These are phyloP conservation scores for Ophiostoma sp. DNA, from an alignment of 2,329 filamentous ascomycete genomes.

Conservation along the genomic window DNA sequence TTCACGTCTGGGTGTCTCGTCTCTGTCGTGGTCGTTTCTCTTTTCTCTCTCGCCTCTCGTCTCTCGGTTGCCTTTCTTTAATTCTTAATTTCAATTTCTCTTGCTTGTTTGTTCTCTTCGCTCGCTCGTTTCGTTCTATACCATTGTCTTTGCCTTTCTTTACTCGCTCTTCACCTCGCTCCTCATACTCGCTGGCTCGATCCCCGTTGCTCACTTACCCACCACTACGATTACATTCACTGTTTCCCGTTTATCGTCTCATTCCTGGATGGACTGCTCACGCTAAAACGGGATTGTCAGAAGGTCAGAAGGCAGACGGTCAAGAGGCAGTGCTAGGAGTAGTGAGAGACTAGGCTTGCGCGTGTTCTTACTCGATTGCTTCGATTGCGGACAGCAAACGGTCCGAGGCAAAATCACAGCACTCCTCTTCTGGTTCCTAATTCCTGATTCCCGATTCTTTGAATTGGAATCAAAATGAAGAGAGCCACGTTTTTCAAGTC, in stretches of 20 bases:
- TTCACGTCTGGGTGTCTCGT: not conserved
- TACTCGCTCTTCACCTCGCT: not conserved
- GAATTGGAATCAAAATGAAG: conserved; percentile 16
- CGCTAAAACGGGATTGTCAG: not conserved
- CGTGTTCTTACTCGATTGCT: too few species aligned
- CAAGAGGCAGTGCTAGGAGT: not conserved
- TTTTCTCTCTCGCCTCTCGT: not conserved
- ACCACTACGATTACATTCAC: not conserved
- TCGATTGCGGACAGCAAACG: too few species aligned
- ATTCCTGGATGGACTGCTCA: not conserved
- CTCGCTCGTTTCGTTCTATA: not conserved
- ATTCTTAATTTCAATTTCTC: not conserved
- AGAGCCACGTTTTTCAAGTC: conserved; percentile 41
- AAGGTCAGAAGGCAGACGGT: too few species aligned
- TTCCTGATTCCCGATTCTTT: not conserved
- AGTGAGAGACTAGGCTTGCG: not conserved
- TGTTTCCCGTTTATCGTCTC: too few species aligned
- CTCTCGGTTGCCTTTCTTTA: not conserved
- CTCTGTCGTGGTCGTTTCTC: not conserved
- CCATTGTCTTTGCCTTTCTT: not conserved
- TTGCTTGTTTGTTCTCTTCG: not conserved
- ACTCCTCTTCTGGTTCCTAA: too few species aligned
- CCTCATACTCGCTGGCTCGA: conserved; percentile 2
- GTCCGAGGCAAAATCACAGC: too few species aligned
- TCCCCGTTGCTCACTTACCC: not conserved